Evolutionary conservation across 306 rosid species (phyloP), one percentile per base, ranked within the genome.

Genomic region (Purshia tridentata): DNA sequence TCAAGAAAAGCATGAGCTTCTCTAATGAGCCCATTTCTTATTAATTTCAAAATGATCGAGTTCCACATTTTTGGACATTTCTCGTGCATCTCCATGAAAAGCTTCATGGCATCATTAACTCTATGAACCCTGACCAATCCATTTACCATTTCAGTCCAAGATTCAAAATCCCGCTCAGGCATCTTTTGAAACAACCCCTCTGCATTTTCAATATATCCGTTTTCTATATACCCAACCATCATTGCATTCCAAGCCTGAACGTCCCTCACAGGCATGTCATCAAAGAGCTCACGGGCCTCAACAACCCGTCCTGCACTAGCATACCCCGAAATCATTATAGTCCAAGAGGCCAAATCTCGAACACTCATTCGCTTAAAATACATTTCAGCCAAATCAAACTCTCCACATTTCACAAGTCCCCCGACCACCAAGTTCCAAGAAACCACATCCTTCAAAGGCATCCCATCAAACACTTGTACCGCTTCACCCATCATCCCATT

Each of bases 401-500:
- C 74, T 56, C 86, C 86, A 45, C 69, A 60, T 45, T 75, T 76
- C 51, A 84, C 86, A 55, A 84, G 84, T 56, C 88, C 84, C 20
- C 90, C 84, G 42, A 84, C 51, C 5, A 84, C 77, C 84, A 84
- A 79, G 78, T 86, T 86, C 90, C 84, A 86, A 12, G 90, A 86
- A 70, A 86, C 70, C 60, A 79, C 90, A 74, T 84, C 83, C 76
- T 76, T 81, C 77, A 63, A 11, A 4, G 69, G 80, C 84, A 81
- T 84, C 52, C 23, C 81, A 72, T 86, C 78, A 50, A 86, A 86
- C 61, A 74, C 62, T 22, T 5, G 15, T n/a, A 86, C 48, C 0
- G 81, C 86, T 50, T 74, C 79, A 29, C 77, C 71, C 35, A 86
- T 64, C 69, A 80, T 76, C 46, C 44, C 86, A 50, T 86, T 86